phyloP scores from a whole-genome alignment of 305 asterid genomes.

The Ajuga reptans region DNA sequence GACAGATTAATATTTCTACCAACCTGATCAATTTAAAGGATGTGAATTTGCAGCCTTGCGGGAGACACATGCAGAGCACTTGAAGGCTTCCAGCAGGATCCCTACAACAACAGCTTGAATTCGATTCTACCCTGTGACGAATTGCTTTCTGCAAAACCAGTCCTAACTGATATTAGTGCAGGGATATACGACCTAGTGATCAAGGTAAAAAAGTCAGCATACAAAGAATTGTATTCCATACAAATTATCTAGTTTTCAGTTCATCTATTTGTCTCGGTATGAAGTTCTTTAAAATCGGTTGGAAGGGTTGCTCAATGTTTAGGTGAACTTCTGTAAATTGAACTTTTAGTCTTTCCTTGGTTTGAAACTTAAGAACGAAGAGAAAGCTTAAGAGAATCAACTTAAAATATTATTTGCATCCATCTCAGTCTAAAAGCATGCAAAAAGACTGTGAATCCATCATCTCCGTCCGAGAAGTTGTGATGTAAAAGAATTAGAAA shows the following conservation, averaged over 20 bases:
- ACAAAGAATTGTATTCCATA: neutral
- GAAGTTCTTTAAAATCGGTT: neutral
- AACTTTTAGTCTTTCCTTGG: neutral
- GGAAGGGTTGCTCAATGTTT: neutral
- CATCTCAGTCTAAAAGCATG: neutral
- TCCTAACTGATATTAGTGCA: constrained; percentile 38
- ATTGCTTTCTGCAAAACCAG: constrained; percentile 49
- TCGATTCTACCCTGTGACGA: constrained; percentile 73
- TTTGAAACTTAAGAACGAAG: neutral
- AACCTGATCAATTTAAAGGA: neutral
- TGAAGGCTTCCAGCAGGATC: constrained; percentile 59
- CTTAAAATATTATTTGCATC: neutral
- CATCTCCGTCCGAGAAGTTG: neutral
- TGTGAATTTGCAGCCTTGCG: constrained; percentile 44
- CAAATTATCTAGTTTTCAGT: neutral
- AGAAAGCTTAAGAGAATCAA: neutral
- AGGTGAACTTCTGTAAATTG: neutral
- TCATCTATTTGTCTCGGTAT: neutral
- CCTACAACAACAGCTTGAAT: constrained; percentile 78
- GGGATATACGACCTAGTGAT: constrained; percentile 53
- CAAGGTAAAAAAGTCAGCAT: constrained; percentile 31
- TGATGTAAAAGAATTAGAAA: neutral
- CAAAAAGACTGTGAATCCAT: neutral
- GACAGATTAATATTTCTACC: neutral
- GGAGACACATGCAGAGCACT: constrained; percentile 75